Base-by-base conservation (phyloP, 1,284 basidiomycete genomes). In the Peniophora sp. region DNA sequence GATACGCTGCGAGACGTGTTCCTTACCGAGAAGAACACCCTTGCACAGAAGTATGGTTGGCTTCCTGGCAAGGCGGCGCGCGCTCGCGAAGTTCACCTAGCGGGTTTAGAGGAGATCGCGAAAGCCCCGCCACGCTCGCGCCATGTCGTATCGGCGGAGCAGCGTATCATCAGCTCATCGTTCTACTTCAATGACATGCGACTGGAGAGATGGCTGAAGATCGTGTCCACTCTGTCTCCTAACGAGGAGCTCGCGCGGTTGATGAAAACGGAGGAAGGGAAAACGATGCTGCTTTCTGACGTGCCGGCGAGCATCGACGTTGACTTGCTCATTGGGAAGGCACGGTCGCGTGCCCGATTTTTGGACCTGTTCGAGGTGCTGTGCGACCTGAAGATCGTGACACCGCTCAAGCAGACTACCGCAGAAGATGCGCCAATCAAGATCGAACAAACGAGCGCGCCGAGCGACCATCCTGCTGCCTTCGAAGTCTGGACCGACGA, bases 31-130 rank as follows among this genome's bases (percentile, higher is more conserved):
- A 73, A 76, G 49, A 78, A 77, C 48, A 85, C 84, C 1, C 57
- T 83, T 16, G 74, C 78, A 5, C 87, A 91, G 57, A 55, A 77
- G 32, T 85, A 85, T 60, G 87, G 87, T 14, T 88, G 77, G 60
- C 73, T 85, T 45, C 69, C 78, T 20, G 86, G 81, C 11, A 83
- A 79, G 59, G 74, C 75, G 32, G 66, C 78, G 9, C 76, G 89
- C 39, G 77, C 79, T 11, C 77, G 78, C 34, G 71, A 77, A 52
- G 65, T 90, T 2, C 85, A 91, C 62, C 65, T 85, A 27, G 62
- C 67, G n/a, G 66, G 73, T 5, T 71, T 89, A 43, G 71, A 77
- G 57, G 61, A 63, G 5, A 51, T 55, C 1, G 55, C 59, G 25
- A 50, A 45, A 16, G 23, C 17, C 20, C 19, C 10, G 20, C 38